Percentiles rank a stretch among this genome's conserved stretches.
These are phyloP conservation scores for Leucocoprinus gongylophorus DNA, from an alignment of 1,284 basidiomycete genomes.

Conservation along the genomic window DNA sequence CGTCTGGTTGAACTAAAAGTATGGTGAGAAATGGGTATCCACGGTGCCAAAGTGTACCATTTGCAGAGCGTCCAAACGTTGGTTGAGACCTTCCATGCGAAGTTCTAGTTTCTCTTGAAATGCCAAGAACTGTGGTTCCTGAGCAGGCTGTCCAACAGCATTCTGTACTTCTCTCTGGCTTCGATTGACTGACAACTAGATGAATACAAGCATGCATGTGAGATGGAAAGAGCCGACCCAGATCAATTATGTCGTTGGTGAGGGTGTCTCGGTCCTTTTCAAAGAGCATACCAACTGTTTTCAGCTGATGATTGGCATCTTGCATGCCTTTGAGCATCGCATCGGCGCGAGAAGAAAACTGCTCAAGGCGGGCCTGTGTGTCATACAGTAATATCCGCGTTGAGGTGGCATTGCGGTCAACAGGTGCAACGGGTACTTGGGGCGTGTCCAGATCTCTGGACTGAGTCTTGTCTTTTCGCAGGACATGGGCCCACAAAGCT, in stretches of 20 bases:
- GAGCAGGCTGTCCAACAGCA: conserved; percentile 48
- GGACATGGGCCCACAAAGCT: conserved; percentile 45
- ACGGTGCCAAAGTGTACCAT: neutral
- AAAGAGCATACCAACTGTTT: conserved; percentile 12
- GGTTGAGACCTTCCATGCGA: conserved; percentile 44
- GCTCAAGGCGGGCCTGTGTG: conserved; percentile 33
- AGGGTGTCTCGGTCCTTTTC: conserved; percentile 16
- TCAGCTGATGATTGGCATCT: conserved; percentile 12
- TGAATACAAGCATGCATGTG: neutral
- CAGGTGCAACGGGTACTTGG: conserved; percentile 39
- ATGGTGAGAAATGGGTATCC: neutral
- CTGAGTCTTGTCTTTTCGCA: conserved; percentile 32
- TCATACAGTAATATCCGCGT: conserved; percentile 70
- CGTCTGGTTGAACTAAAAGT: conserved; percentile 37
- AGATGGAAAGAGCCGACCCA: conserved; percentile 5
- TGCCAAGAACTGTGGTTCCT: conserved; percentile 37
- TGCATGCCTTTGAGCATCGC: conserved; percentile 11
- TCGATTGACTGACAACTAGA: conserved; percentile 40
- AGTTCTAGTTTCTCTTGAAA: conserved; percentile 33
- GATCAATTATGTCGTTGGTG: conserved; percentile 17
- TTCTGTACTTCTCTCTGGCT: conserved; percentile 54
- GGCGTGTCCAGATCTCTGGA: conserved; percentile 6
- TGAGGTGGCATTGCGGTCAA: conserved; percentile 57
- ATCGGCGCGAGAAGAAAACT: conserved; percentile 15
- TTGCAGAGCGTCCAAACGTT: conserved; percentile 40